phyloP scores from a whole-genome alignment of 2,329 filamentous ascomycete species.

The Fusarium torulosum region DNA sequence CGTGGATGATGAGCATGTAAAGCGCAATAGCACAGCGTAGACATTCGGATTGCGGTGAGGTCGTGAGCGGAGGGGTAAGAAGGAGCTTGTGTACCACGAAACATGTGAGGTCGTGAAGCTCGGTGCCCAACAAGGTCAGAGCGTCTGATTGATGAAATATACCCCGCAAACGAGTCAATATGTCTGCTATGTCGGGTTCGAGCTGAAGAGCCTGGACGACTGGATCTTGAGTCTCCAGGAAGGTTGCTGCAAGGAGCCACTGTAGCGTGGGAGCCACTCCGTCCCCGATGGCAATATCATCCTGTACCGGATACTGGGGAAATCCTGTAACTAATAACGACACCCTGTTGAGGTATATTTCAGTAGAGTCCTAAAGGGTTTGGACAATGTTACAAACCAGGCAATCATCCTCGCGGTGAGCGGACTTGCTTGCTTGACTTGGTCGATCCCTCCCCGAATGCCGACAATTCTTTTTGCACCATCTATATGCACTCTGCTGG shows the following conservation, averaged over 20 bases:
- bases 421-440: conserved; percentile 62
- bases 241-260: conserved; percentile 57
- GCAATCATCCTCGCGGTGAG: conserved; percentile 67
- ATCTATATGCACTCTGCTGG: conserved; percentile 62
- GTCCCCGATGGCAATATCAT: conserved; percentile 61
- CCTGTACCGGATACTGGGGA: conserved; percentile 66
- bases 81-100: conserved; percentile 66
- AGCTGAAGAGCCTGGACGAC: conserved; percentile 47
- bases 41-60: conserved; percentile 52
- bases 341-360: conserved; percentile 58
- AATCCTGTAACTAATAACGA: conserved; percentile 65
- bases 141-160: conserved; percentile 55
- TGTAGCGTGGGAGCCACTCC: conserved; percentile 63
- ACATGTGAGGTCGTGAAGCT: conserved; percentile 67
- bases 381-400: conserved; percentile 57
- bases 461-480: conserved; percentile 63
- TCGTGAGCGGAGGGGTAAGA: conserved; percentile 29
- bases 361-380: not conserved
- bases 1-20: conserved; percentile 67
- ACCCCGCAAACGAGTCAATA: conserved; percentile 58
- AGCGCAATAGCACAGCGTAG: conserved; percentile 62
- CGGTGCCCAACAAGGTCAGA: conserved; percentile 53
- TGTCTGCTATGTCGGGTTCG: conserved; percentile 52
- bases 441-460: conserved; percentile 64
- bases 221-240: conserved; percentile 8